Percentiles rank a stretch among this genome's conserved stretches.
phyloP scores from a whole-genome alignment of 345 rosid species.

The Arabidopsis thaliana region TAIR10.1 NC_003076.8:20081501-20082000 shows the following conservation, averaged over 20 bases:
- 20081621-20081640: neutral
- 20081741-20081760: conserved; percentile 16
- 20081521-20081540: neutral
- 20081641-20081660: conserved; percentile 16
- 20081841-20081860: conserved; percentile 71
- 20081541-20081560: conserved; percentile 17
- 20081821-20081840: conserved; percentile 19
- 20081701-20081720: conserved; percentile 29
- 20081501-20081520: neutral
- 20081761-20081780: conserved; percentile 14
- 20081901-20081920: conserved; percentile 74
- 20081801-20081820: neutral
- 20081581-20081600: neutral
- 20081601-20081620: neutral
- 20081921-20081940: conserved; percentile 95
- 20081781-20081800: conserved; percentile 15
- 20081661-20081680: conserved; percentile 31
- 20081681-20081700: conserved; percentile 26
- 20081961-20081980: conserved; percentile 64
- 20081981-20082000: conserved; percentile 15
- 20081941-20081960: conserved; percentile 97
- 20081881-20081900: conserved; percentile 80
- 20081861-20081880: conserved; percentile 97
- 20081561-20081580: conserved; percentile 16
- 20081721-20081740: neutral